These are phyloP conservation scores for Penicillium fuscoglaucum DNA, from an alignment of 2,329 filamentous ascomycete species.

Conservation along the genomic window DNA sequence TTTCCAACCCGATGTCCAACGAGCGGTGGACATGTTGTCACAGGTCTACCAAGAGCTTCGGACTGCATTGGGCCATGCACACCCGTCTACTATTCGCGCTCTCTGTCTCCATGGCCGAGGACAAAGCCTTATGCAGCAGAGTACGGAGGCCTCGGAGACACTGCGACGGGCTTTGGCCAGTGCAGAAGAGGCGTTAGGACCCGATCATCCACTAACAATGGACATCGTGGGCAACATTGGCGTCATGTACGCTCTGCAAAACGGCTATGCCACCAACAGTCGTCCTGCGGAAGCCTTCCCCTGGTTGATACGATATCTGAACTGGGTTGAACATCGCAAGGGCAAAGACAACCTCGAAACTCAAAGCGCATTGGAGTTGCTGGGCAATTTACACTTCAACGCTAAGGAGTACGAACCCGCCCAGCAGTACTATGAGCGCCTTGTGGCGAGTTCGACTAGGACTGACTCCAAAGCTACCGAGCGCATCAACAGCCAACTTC, in stretches of 20 bases:
- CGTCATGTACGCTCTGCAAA: constrained; percentile 30
- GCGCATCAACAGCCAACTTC: constrained; percentile 20
- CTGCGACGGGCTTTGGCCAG: constrained; percentile 32
- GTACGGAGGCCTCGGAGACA: constrained; percentile 28
- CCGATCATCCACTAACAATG: constrained; percentile 30
- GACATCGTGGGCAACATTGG: constrained; percentile 31
- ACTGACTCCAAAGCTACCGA: constrained; percentile 11
- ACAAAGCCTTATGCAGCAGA: constrained; percentile 21
- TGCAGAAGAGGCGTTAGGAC: constrained; percentile 29
- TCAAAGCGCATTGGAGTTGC: constrained; percentile 21
- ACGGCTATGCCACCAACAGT: constrained; percentile 3
- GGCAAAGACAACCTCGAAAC: constrained; percentile 27
- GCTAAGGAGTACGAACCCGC: constrained; percentile 27
- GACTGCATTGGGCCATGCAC: constrained; percentile 20
- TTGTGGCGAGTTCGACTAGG: constrained; percentile 17
- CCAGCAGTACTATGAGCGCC: constrained; percentile 30
- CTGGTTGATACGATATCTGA: constrained; percentile 32
- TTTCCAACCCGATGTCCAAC: constrained; percentile 18
- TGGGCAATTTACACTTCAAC: constrained; percentile 28
- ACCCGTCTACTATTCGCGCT: constrained; percentile 29
- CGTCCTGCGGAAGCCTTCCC: constrained; percentile 24
- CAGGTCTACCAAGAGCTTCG: constrained; percentile 25
- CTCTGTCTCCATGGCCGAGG: constrained; percentile 26
- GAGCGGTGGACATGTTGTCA: constrained; percentile 19
- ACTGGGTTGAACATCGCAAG: constrained; percentile 28